Evolutionary conservation across 225 moss, liverwort and hornwort genomes (phyloP).

Genomic region (Climacium dendroides): DNA sequence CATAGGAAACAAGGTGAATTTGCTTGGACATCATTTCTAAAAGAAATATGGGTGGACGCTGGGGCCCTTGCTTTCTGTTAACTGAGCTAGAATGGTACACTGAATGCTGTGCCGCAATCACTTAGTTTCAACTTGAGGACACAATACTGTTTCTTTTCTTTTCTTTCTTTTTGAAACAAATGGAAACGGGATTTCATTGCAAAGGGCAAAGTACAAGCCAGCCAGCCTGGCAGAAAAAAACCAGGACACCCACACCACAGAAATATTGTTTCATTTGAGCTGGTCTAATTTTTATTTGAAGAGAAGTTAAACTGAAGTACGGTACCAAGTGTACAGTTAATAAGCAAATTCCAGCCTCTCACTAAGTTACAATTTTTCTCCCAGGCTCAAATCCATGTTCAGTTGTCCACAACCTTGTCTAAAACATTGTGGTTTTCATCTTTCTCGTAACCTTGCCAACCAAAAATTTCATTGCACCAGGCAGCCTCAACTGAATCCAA

Average conservation of each 20-base stretch:
- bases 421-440: not conserved
- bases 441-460: not conserved
- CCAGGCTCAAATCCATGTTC: not conserved
- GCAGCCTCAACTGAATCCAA: too few relatives aligned
- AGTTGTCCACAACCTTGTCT: too few relatives aligned
- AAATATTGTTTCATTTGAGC: not conserved
- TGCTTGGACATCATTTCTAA: too few relatives aligned
- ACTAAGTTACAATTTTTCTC: not conserved
- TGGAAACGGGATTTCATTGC: fast-evolving
- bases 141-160: not conserved
- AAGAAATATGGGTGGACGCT: too few relatives aligned
- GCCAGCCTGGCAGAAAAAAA: too few relatives aligned
- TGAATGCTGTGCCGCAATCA: not conserved
- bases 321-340: not conserved
- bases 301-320: not conserved
- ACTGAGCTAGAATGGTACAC: not conserved
- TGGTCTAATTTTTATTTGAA: too few relatives aligned
- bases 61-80: not conserved
- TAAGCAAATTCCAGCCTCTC: too few relatives aligned
- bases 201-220: not conserved
- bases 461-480: not conserved
- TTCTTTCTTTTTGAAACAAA: not conserved
- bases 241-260: fast-evolving
- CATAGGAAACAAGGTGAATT: not conserved
- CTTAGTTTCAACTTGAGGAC: not conserved